phyloP scores from a whole-genome alignment of 495 filamentous ascomycete genomes.

The Hyaloscypha variabilis region DNA sequence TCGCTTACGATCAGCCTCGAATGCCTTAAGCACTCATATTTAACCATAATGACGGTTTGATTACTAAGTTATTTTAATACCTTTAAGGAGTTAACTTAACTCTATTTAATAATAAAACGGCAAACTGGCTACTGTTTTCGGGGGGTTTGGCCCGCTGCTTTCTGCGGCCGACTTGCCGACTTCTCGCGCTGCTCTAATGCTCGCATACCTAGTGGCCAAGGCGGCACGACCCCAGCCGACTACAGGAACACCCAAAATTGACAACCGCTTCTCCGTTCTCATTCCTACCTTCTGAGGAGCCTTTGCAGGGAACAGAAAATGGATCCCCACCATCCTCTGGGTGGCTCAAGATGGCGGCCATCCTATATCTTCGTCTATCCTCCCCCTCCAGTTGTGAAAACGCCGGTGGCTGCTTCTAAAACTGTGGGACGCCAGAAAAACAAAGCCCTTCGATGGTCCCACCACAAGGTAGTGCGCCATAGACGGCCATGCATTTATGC shows the following conservation, averaged over 20 bases:
- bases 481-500: too few relatives aligned
- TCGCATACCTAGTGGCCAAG: conserved; percentile 14
- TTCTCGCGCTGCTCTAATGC: background rate
- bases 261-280: background rate
- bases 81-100: too few relatives aligned
- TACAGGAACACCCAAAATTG: conserved; percentile 3
- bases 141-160: background rate
- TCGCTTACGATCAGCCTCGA: too few relatives aligned
- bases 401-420: too few relatives aligned
- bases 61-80: too few relatives aligned
- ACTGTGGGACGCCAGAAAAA: too few relatives aligned
- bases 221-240: conserved; percentile 6
- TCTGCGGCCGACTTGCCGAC: background rate
- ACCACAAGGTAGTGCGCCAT: too few relatives aligned
- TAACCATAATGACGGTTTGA: too few relatives aligned
- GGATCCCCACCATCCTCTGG: background rate
- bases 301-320: background rate
- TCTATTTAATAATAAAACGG: background rate
- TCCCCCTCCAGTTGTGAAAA: too few relatives aligned
- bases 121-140: conserved; percentile 2
- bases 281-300: background rate
- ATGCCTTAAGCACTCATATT: too few relatives aligned
- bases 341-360: background rate
- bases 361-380: background rate
- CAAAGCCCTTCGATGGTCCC: too few relatives aligned